phyloP scores from a whole-genome alignment of 108 stramenopile genomes.

The Pelagomonas calceolata region DNA sequence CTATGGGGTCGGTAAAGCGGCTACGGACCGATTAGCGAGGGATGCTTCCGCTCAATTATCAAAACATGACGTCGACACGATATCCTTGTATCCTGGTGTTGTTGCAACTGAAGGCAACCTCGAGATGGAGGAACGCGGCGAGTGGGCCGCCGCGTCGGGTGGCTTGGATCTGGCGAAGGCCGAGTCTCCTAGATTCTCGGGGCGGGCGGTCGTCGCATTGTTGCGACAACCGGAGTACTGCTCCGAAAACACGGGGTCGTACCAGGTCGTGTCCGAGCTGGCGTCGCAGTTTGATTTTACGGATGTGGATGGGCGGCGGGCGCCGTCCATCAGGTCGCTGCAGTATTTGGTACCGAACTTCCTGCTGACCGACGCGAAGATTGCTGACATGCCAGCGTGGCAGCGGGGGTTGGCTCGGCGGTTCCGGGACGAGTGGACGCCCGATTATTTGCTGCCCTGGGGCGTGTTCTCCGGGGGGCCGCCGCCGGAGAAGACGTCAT shows the following conservation, averaged over 20 bases:
- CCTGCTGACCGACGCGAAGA: not conserved
- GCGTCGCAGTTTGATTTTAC: slow-evolving; percentile 67
- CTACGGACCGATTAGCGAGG: slow-evolving; percentile 31
- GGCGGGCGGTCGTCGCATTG: slow-evolving; percentile 47
- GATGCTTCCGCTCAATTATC: slow-evolving; percentile 65
- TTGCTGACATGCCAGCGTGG: not conserved
- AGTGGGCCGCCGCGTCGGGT: slow-evolving; percentile 60
- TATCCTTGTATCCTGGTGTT: slow-evolving; percentile 69
- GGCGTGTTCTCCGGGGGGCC: not conserved
- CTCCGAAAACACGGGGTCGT: slow-evolving; percentile 45
- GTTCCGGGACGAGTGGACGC: not conserved
- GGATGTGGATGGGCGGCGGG: slow-evolving; percentile 49
- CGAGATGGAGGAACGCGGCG: slow-evolving; percentile 44
- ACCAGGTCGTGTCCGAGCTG: slow-evolving; percentile 75
- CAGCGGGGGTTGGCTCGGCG: not conserved
- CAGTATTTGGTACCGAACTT: slow-evolving; percentile 2
- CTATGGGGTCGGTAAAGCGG: slow-evolving; percentile 81
- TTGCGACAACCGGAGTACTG: slow-evolving; percentile 30
- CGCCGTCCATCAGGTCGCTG: slow-evolving; percentile 25
- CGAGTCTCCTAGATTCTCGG: slow-evolving; percentile 59
- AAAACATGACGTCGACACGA: slow-evolving; percentile 46
- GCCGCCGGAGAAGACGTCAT: not conserved
- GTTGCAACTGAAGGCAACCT: slow-evolving; percentile 67
- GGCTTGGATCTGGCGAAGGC: slow-evolving; percentile 42
- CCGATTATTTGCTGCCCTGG: not conserved